phyloP scores from a whole-genome alignment of 2,329 filamentous ascomycete genomes.

The Beauveria pseudobassiana region DNA sequence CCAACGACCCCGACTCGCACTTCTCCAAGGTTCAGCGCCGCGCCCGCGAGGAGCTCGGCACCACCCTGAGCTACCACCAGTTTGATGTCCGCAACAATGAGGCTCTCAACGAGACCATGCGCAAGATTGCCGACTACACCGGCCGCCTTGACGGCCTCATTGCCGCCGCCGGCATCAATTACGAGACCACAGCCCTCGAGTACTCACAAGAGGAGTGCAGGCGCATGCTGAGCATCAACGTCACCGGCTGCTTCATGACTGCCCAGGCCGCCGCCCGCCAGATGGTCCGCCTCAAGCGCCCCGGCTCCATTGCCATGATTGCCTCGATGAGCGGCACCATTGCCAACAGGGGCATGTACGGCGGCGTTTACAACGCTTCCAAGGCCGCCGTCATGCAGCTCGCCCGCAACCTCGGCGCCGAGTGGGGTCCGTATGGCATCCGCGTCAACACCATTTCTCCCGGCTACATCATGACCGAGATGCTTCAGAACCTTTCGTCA shows the following conservation, averaged over 20 bases:
- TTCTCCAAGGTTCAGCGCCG: constrained; percentile 59
- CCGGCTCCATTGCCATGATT: constrained; percentile 59
- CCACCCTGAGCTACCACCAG: constrained; percentile 64
- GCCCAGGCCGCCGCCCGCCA: constrained; percentile 82
- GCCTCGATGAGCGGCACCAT: constrained; percentile 64
- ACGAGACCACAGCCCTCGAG: constrained; percentile 76
- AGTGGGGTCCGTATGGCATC: constrained; percentile 68
- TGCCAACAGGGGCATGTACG: constrained; percentile 54
- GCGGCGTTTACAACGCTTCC: constrained; percentile 66
- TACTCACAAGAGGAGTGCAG: constrained; percentile 70
- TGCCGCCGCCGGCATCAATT: constrained; percentile 63
- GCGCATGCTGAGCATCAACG: constrained; percentile 75
- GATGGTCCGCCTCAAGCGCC: constrained; percentile 50
- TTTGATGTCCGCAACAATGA: constrained; percentile 72
- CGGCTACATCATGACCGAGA: constrained; percentile 72
- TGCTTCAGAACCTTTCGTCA: constrained; percentile 76
- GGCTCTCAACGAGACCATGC: constrained; percentile 58
- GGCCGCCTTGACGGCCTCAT: constrained; percentile 74
- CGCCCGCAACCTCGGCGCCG: constrained; percentile 59
- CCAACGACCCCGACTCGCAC: constrained; percentile 35
- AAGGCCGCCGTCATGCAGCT: constrained; percentile 70
- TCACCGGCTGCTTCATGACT: constrained; percentile 80
- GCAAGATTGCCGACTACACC: constrained; percentile 60
- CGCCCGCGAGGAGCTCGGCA: constrained; percentile 57
- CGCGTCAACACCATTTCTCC: constrained; percentile 76